Percentiles rank a stretch among this genome's conserved stretches.
phyloP scores from a whole-genome alignment of 805 yeast species.

The Wickerhamomyces kurtzmanii region DNA sequence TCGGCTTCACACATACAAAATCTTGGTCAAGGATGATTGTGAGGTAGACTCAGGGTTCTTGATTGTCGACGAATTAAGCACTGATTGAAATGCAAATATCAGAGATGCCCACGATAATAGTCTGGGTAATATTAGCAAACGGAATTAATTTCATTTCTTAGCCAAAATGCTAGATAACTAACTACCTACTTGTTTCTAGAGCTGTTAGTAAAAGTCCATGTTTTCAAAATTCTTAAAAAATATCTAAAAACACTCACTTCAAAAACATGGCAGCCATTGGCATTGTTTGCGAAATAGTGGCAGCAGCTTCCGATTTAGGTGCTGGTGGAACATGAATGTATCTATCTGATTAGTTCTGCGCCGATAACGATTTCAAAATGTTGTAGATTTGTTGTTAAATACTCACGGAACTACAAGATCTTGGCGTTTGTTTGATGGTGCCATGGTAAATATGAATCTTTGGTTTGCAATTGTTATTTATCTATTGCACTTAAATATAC shows the following conservation, averaged over 20 bases:
- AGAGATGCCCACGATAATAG: conserved; percentile 45
- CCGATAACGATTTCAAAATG: background rate
- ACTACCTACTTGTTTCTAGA: conserved; percentile 16
- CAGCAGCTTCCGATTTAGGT: conserved; percentile 32
- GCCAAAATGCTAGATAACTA: background rate
- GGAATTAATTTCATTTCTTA: too few relatives aligned
- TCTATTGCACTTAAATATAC: too few relatives aligned
- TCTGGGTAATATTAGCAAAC: conserved; percentile 14
- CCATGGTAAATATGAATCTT: too few relatives aligned
- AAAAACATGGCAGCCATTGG: conserved; percentile 66
- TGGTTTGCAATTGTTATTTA: too few relatives aligned
- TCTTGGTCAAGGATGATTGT: conserved; percentile 4
- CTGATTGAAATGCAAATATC: conserved; percentile 35
- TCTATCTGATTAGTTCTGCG: too few relatives aligned
- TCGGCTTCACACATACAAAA: background rate
- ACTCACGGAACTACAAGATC: too few relatives aligned
- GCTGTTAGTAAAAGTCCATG: background rate
- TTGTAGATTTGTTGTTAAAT: too few relatives aligned
- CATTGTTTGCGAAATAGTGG: conserved; percentile 43
- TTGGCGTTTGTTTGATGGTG: too few relatives aligned
- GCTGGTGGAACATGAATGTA: conserved; percentile 40
- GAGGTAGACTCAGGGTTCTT: conserved; percentile 16
- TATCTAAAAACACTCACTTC: conserved; percentile 27
- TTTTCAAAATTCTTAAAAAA: background rate
- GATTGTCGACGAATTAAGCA: conserved; percentile 13